Evolutionary conservation across 1,139 yeast species (phyloP).

Genomic region (Yamadazyma conglobata): DNA sequence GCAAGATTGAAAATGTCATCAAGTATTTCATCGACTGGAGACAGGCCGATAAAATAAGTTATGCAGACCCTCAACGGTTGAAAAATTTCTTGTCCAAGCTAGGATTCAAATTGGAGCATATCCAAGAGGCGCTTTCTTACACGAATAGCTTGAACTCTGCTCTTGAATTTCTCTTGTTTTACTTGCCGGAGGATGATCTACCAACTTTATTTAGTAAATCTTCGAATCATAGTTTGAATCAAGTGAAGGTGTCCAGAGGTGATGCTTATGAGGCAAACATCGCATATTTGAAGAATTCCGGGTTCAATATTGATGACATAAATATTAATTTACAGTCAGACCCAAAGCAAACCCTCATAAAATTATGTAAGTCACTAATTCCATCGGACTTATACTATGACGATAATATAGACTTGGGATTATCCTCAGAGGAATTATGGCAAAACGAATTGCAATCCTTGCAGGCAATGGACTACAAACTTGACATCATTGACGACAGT

Average conservation of each 20-base stretch:
- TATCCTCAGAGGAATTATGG: slow-evolving; percentile 50
- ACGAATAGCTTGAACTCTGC: slow-evolving; percentile 52
- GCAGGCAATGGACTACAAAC: slow-evolving; percentile 35
- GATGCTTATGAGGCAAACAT: slow-evolving; percentile 40
- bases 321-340: slow-evolving; percentile 43
- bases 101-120: slow-evolving; percentile 71
- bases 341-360: slow-evolving; percentile 53
- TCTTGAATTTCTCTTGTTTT: slow-evolving; percentile 80
- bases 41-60: slow-evolving; percentile 13
- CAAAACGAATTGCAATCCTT: slow-evolving; percentile 73
- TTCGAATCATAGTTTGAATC: slow-evolving; percentile 44
- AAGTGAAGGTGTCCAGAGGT: slow-evolving; percentile 46
- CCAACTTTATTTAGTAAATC: slow-evolving; percentile 55
- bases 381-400: slow-evolving; percentile 7
- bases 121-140: slow-evolving; percentile 66
- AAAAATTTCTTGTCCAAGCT: slow-evolving; percentile 31
- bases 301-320: slow-evolving; percentile 66
- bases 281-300: slow-evolving; percentile 59
- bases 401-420: slow-evolving; percentile 13
- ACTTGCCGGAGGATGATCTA: slow-evolving; percentile 90
- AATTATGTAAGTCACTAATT: slow-evolving; percentile 42
- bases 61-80: slow-evolving; percentile 5
- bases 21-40: slow-evolving; percentile 56
- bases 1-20: slow-evolving; percentile 52
- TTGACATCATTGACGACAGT: slow-evolving; percentile 1